Conservation (phyloP, 768 basidiomycete genomes). For the Kwoniella newhampshirensis region DNA sequence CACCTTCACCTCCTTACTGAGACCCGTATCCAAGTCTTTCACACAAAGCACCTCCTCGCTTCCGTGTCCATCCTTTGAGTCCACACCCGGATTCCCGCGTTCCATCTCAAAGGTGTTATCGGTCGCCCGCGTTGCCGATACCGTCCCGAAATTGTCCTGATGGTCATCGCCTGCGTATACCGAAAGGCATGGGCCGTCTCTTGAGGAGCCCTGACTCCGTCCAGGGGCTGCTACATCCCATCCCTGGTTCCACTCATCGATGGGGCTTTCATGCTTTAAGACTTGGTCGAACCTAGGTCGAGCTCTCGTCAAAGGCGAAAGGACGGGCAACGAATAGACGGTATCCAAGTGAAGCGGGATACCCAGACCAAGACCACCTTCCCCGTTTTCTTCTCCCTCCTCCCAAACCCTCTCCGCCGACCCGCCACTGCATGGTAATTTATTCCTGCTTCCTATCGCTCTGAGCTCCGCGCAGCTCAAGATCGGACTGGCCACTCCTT, state of each 20-base stretch:
- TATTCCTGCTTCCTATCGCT: too few species aligned
- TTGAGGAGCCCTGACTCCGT: not conserved
- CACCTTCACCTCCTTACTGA: slow-evolving; percentile 12
- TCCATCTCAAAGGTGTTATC: too few species aligned
- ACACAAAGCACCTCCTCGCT: slow-evolving; percentile 9
- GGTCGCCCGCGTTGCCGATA: not conserved
- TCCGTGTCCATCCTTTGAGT: not conserved
- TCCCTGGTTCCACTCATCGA: not conserved
- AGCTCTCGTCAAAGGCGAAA: slow-evolving; percentile 11
- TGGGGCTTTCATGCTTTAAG: too few species aligned
- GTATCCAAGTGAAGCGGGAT: slow-evolving; percentile 16
- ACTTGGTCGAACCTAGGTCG: not conserved
- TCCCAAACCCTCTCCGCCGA: too few species aligned
- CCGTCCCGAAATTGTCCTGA: not conserved
- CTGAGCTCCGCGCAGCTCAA: not conserved
- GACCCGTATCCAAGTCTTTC: slow-evolving; percentile 18
- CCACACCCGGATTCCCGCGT: too few species aligned
- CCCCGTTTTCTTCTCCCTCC: not conserved
- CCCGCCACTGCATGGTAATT: too few species aligned
- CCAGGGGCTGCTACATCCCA: not conserved
- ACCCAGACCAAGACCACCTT: slow-evolving; percentile 24
- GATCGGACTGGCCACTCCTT: not conserved
- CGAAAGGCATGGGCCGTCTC: not conserved
- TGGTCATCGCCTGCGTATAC: not conserved
- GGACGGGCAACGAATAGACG: slow-evolving; percentile 16